phyloP scores from a whole-genome alignment of 2,329 filamentous ascomycete species.

The Diplodia seriata region DNA sequence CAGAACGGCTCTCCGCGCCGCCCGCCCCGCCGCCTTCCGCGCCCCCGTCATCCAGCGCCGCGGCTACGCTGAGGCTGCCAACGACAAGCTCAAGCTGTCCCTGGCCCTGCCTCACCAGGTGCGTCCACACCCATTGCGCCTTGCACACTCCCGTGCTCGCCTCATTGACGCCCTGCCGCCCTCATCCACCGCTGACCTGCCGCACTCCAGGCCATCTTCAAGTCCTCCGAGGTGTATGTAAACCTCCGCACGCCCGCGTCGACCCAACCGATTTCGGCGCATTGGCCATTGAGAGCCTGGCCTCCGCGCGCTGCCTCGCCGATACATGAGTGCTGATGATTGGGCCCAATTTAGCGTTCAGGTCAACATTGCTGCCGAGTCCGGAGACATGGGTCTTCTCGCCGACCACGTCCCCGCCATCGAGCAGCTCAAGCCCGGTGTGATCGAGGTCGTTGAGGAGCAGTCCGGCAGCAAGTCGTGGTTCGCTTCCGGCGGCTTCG shows the following conservation, averaged over 20 bases:
- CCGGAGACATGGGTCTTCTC: conserved; percentile 98
- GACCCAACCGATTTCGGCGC: conserved; percentile 29
- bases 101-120: conserved; percentile 98
- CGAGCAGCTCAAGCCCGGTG: conserved; percentile 96
- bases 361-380: conserved; percentile 98
- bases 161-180: background rate
- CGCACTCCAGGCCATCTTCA: conserved; percentile 67
- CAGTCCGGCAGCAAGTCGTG: conserved; percentile 86
- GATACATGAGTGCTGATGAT: conserved; percentile 42
- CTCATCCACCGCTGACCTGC: conserved; percentile 1
- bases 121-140: conserved; percentile 52
- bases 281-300: background rate
- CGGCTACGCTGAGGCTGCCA: conserved; percentile 74
- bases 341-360: conserved; percentile 70
- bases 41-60: conserved; percentile 76
- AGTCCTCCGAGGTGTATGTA: conserved; percentile 73
- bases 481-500: conserved; percentile 98
- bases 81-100: conserved; percentile 88
- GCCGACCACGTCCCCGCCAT: conserved; percentile 99
- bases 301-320: conserved; percentile 18
- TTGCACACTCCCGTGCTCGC: background rate
- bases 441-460: conserved; percentile 96
- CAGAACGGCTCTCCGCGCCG: conserved; percentile 85
- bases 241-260: conserved; percentile 40
- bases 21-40: conserved; percentile 73